Base-by-base conservation (phyloP, 768 basidiomycete species). In the Clitopilus passeckerianus region DNA sequence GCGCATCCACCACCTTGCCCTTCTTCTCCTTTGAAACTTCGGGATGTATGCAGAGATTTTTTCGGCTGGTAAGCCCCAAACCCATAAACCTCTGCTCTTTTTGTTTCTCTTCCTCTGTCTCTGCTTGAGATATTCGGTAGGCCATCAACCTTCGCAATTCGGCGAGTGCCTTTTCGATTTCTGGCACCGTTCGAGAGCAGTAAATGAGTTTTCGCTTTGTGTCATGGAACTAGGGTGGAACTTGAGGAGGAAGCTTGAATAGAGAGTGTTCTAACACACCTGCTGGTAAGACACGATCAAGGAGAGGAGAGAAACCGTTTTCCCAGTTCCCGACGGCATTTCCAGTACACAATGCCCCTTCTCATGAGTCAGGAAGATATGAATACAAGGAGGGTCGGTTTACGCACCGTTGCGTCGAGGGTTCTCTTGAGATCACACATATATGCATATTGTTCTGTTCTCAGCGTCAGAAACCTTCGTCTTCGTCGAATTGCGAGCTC, bases 311-410 rank as follows among this genome's bases (percentile, higher is more conserved):
- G 95, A 98, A 23, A 99, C 97, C 0, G 97, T 99, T 78, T 99
- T 99, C 22, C 97, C 97, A 20, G 97, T 99, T 15, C 97, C 97
- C 10, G 97, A 98, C 62, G 97, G 97, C 97, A 99, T 99, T 78
- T 99, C 97, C 35, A 99, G 82, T n/a, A 98, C 93, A 71, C 97
- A 98, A 66, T 99, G 97, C 54, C 97, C 97, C 95, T 98, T 68
- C 35, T 65, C 30, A 24, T 55, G 23, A 58, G 44, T 35, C 30
- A 16, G 27, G 23, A 37, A 14, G n/a, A 22, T 41, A 57, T n/a
- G n/a, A 15, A 53, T 10, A 56, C 60, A 57, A 46, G 22, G 41
- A 24, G 30, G 37, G 34, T 30, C 27, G 3, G 7, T 30, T 30
- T 30, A 60, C 50, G 61, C 72, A 95, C 95, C 60, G 92, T 89